Conservation (phyloP, 2,329 filamentous ascomycete species). For the Fusarium albosuccineum region DNA sequence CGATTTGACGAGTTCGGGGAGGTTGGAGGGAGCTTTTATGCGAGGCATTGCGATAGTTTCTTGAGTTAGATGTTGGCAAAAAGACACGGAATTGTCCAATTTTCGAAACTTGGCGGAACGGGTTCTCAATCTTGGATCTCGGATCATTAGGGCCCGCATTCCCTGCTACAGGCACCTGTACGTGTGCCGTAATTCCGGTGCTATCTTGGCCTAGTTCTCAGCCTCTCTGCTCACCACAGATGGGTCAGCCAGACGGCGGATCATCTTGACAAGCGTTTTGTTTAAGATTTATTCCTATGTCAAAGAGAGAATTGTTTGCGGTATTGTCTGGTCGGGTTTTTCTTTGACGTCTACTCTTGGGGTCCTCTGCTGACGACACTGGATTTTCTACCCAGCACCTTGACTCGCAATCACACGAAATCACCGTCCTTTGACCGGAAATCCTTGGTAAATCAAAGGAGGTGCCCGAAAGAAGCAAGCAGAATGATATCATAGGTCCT, state of each 20-base stretch:
- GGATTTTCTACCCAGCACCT: neutral
- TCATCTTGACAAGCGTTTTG: neutral
- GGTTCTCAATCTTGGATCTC: neutral
- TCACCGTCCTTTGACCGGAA: neutral
- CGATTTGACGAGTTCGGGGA: conserved; percentile 64
- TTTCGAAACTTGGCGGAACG: neutral
- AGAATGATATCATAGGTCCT: neutral
- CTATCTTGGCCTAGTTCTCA: conserved; percentile 8
- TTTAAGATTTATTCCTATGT: too few species aligned
- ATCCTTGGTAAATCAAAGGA: neutral
- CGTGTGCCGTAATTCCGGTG: conserved; percentile 19
- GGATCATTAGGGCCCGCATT: conserved; percentile 15
- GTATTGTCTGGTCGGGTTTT: too few species aligned
- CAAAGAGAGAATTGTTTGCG: too few species aligned
- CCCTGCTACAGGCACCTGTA: neutral
- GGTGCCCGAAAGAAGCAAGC: neutral
- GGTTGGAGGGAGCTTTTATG: conserved; percentile 58
- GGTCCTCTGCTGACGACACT: too few species aligned
- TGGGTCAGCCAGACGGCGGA: neutral
- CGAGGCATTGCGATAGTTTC: conserved; percentile 51
- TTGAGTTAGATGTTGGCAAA: neutral
- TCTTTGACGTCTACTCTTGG: too few species aligned
- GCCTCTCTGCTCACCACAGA: conserved; percentile 3
- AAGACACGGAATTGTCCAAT: neutral
- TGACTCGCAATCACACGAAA: neutral